phyloP scores from a whole-genome alignment of 768 basidiomycete species.

The Glaciozyma martinii region DNA sequence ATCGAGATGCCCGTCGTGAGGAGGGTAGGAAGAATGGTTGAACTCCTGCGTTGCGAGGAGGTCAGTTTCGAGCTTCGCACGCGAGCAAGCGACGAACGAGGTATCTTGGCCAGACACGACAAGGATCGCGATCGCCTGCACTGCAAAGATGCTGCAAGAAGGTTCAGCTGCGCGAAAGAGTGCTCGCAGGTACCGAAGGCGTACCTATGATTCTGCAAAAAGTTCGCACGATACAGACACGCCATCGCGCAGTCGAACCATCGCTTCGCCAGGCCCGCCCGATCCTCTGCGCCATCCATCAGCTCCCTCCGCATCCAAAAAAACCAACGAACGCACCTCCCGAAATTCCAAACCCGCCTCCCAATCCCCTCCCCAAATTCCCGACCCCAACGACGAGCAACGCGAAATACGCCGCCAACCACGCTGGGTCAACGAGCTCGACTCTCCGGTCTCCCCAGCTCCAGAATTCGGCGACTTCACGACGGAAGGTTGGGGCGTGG shows the following conservation, averaged over 20 bases:
- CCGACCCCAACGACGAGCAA: slow-evolving; percentile 2
- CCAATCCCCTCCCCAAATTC: background rate
- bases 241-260: slow-evolving; percentile 1
- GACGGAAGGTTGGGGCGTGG: slow-evolving; percentile 5
- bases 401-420: slow-evolving; percentile 8
- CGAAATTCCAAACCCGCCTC: background rate
- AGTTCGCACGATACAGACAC: background rate
- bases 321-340: background rate
- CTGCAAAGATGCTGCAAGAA: no score
- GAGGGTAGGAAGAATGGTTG: background rate
- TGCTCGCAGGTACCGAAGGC: no score
- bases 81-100: no score
- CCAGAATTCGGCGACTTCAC: slow-evolving; percentile 9
- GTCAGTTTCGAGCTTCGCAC: no score
- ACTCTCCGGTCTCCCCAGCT: background rate
- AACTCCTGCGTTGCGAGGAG: no score
- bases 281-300: background rate
- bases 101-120: background rate
- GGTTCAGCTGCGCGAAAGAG: no score
- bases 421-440: slow-evolving; percentile 1
- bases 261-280: background rate
- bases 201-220: slow-evolving; percentile 6
- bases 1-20: slow-evolving; percentile 12
- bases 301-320: slow-evolving; percentile 5
- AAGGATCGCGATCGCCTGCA: slow-evolving; percentile 3